Percentiles rank a stretch among this genome's conserved stretches.
Conservation (phyloP, 1,284 basidiomycete genomes). For the Wallemia ichthyophaga region DNA sequence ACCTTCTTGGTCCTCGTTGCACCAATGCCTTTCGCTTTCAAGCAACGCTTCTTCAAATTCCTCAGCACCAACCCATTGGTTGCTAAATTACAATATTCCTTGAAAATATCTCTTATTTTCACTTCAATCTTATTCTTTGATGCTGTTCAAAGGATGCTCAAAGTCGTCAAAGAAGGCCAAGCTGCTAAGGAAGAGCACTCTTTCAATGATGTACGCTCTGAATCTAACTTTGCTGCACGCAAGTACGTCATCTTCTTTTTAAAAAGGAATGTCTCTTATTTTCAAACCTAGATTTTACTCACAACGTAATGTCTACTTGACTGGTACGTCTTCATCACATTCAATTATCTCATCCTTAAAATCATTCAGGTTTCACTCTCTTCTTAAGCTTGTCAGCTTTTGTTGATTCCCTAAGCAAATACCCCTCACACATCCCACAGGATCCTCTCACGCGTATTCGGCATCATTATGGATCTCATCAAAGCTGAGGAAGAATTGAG, state of each 20-base stretch:
- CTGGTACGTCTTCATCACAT: constrained; percentile 25
- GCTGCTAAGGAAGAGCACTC: constrained; percentile 30
- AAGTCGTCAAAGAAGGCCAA: constrained; percentile 45
- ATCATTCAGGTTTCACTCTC: constrained; percentile 26
- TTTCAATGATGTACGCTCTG: constrained; percentile 35
- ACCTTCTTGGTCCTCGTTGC: constrained; percentile 42
- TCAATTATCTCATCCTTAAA: background rate
- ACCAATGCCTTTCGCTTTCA: constrained; percentile 41
- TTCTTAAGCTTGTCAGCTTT: constrained; percentile 28
- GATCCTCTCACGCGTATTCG: constrained; percentile 70
- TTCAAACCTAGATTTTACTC: constrained; percentile 34
- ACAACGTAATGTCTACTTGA: constrained; percentile 49
- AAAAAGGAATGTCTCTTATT: background rate
- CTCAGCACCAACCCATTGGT: constrained; percentile 24
- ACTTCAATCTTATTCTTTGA: constrained; percentile 62
- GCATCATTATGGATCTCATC: constrained; percentile 68
- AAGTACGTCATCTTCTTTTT: constrained; percentile 10
- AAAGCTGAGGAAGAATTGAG: constrained; percentile 63
- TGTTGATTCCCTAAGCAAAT: background rate
- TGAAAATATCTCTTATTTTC: constrained; percentile 25
- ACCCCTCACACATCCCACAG: constrained; percentile 24
- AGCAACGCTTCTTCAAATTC: constrained; percentile 42
- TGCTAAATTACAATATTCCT: constrained; percentile 21
- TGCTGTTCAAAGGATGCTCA: constrained; percentile 72
- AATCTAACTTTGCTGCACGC: constrained; percentile 56